Evolutionary conservation across 495 filamentous ascomycete species (phyloP), one percentile per base, ranked within the genome.

Genomic region (Amorphotheca resinae): DNA sequence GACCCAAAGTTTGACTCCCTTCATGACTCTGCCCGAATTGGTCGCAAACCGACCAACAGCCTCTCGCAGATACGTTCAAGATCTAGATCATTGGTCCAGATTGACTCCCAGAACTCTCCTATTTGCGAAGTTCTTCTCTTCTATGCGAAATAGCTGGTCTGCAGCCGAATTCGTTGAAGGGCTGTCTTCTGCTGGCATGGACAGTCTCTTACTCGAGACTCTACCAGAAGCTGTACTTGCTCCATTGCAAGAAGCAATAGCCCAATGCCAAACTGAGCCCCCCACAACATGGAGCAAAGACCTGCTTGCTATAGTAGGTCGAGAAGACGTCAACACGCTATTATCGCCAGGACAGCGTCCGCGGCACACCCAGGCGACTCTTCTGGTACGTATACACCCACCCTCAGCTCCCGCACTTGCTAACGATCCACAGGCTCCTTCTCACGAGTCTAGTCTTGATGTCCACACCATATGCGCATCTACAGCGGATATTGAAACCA

Each of bases 181-280:
- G 20, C 77, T 88, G 65, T 65, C 75, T 41, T 55, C 69, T 9
- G 69, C 71, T 38, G 76, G 74, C 9, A 67, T 85, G 46, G 70
- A 65, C 14, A 57, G 57, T 7, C 54, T 63, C 15, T 61, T 82
- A 35, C 61, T 89, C 18, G 88, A 93, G 46, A 86, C 81, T 4
- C 63, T 96, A 7, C 93, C 93, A 3, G 84, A 93, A 61, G 78
- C 82, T 25, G 65, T 95, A 11, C 70, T 79, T 33, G 75, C 79
- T 1, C 82, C 84, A 0, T 66, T 96, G 16, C 80, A 81, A 57
- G 86, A 94, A 58, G 74, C 78, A n/a, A 85, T 98, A 22, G 72
- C 78, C 18, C 69, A 74, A 42, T 94, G 84, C 50, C 87, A 94
- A 59, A 73, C 74, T 7, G 72, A 78, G 44, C 91, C 91, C 6